These are phyloP conservation scores for Kluyveromyces nonfermentans DNA, from an alignment of 805 yeast genomes.

Conservation along the genomic window DNA sequence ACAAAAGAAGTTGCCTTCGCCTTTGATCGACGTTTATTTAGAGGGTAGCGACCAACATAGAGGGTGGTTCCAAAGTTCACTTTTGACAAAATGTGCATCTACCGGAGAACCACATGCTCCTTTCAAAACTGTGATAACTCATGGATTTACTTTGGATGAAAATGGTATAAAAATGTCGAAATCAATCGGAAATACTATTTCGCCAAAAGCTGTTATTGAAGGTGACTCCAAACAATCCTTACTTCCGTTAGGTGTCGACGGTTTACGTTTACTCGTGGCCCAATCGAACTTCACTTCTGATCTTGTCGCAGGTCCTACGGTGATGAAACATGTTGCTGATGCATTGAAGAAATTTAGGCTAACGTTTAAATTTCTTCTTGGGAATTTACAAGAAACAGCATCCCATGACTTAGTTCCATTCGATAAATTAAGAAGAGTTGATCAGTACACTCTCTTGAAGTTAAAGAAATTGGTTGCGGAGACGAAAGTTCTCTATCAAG, in stretches of 20 bases:
- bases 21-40: conserved; percentile 71
- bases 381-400: conserved; percentile 50
- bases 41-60: conserved; percentile 99
- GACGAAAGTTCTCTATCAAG: conserved; percentile 38
- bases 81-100: conserved; percentile 63
- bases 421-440: conserved; percentile 38
- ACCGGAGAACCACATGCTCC: conserved; percentile 42
- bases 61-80: conserved; percentile 97
- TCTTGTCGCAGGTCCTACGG: conserved; percentile 61
- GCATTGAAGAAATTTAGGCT: conserved; percentile 72
- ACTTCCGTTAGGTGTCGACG: conserved; percentile 79
- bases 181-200: conserved; percentile 73
- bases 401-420: conserved; percentile 30
- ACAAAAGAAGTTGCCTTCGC: conserved; percentile 26
- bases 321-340: conserved; percentile 69
- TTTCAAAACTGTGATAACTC: conserved; percentile 69
- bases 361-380: conserved; percentile 72
- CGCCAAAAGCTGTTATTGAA: conserved; percentile 57
- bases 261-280: conserved; percentile 83
- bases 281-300: conserved; percentile 81
- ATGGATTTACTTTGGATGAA: conserved; percentile 87
- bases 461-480: conserved; percentile 38
- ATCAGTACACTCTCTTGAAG: conserved; percentile 52
- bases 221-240: conserved; percentile 43
- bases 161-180: conserved; percentile 89